These are phyloP conservation scores for Quercus tomentella DNA, from an alignment of 331 rosid genomes.

Conservation along the genomic window DNA sequence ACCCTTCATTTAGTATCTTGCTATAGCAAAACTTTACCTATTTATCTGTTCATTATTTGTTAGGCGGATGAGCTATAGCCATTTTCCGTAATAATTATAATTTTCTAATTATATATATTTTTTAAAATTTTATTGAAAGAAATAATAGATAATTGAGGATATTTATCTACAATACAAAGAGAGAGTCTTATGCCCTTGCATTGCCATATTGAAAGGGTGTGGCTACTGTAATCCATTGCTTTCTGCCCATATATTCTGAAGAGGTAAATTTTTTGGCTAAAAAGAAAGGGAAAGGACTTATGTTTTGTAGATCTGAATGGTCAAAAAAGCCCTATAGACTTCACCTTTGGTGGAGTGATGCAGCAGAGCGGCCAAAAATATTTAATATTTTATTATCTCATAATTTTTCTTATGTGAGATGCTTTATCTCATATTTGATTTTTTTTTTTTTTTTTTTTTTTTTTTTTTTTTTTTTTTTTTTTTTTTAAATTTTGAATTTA, in stretches of 20 bases:
- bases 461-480: no score
- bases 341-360: neutral
- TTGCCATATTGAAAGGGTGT: neutral
- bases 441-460: no score
- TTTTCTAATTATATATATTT: no score
- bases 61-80: neutral
- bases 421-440: no score
- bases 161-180: neutral
- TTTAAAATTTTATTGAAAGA: neutral
- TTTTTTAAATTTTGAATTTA: no score
- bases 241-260: neutral
- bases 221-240: neutral
- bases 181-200: neutral
- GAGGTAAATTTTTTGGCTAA: neutral
- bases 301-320: neutral
- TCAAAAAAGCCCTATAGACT: neutral
- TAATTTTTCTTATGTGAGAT: no score
- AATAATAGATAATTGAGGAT: neutral
- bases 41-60: neutral
- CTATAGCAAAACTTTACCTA: constrained; percentile 7
- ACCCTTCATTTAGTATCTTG: constrained; percentile 10
- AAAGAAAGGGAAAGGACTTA: neutral
- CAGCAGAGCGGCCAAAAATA: no score
- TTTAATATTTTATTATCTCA: no score
- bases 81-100: neutral